These are phyloP conservation scores for Gomphus bonarii DNA, from an alignment of 1,284 basidiomycete genomes.

Conservation along the genomic window DNA sequence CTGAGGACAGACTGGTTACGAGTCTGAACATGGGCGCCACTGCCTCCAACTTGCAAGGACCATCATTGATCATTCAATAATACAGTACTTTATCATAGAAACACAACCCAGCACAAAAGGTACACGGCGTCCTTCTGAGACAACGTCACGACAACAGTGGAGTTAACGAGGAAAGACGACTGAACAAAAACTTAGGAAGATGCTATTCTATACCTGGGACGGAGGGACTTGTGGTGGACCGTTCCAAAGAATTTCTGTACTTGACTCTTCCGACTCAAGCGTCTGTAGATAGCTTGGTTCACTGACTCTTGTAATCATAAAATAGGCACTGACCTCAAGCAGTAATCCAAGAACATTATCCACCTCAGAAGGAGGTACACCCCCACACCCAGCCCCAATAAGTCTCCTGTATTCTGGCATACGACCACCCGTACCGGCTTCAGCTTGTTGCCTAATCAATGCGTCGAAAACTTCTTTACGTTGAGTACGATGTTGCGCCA, in stretches of 20 bases:
- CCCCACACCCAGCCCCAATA: slow-evolving; percentile 84
- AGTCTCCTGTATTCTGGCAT: slow-evolving; percentile 83
- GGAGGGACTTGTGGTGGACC: slow-evolving; percentile 3
- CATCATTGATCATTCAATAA: neutral
- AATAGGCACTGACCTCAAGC: slow-evolving; percentile 51
- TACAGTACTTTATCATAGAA: neutral
- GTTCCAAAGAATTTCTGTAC: slow-evolving; percentile 9
- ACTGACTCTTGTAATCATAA: neutral
- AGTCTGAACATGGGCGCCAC: no score
- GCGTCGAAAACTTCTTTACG: slow-evolving; percentile 64
- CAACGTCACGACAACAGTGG: neutral
- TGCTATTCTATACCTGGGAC: neutral
- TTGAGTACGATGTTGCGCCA: slow-evolving; percentile 54
- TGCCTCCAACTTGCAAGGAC: no score
- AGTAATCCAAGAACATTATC: slow-evolving; percentile 77
- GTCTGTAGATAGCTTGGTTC: slow-evolving; percentile 12
- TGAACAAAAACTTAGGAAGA: neutral
- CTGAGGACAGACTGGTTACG: no score
- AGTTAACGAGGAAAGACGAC: neutral
- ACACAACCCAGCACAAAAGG: neutral
- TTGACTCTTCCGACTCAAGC: slow-evolving; percentile 18
- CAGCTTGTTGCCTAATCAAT: slow-evolving; percentile 72
- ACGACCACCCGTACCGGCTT: slow-evolving; percentile 78
- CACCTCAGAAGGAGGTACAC: slow-evolving; percentile 74
- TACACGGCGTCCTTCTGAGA: neutral